Evolutionary conservation across 2,329 filamentous ascomycete genomes (phyloP).

Genomic region (Claviceps purpurea): DNA sequence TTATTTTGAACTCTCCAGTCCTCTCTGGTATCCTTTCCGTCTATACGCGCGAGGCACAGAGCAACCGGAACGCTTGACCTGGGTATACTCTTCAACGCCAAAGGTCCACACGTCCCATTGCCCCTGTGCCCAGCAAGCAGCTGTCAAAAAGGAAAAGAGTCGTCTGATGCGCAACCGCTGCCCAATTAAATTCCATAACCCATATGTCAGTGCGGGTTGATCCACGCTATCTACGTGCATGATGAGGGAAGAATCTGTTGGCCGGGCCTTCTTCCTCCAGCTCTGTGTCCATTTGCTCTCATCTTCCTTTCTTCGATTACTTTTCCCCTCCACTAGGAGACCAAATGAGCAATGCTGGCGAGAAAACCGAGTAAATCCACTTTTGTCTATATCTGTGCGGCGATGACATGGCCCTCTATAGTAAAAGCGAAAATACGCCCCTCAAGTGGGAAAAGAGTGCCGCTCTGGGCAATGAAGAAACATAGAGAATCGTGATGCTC

Average conservation of each 20-base stretch:
- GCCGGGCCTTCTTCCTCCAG: constrained; percentile 19
- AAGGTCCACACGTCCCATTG: neutral
- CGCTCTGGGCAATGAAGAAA: constrained; percentile 24
- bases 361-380: constrained; percentile 50
- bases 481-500: constrained; percentile 22
- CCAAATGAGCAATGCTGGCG: constrained; percentile 25
- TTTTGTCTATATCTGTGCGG: constrained; percentile 48
- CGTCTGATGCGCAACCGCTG: constrained; percentile 16
- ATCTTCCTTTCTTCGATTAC: constrained; percentile 7
- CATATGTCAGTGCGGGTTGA: constrained; percentile 23
- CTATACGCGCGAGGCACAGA: constrained; percentile 12
- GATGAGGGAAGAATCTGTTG: constrained; percentile 19
- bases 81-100: neutral
- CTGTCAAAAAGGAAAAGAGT: constrained; percentile 15
- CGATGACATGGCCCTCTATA: constrained; percentile 32
- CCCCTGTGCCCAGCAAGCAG: constrained; percentile 5
- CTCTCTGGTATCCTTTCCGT: constrained; percentile 19
- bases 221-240: constrained; percentile 16
- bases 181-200: constrained; percentile 24
- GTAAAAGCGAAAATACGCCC: constrained; percentile 28
- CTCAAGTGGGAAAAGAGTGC: constrained; percentile 16
- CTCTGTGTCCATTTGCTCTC: constrained; percentile 21
- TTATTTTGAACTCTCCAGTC: constrained; percentile 26
- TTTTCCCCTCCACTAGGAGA: constrained; percentile 20
- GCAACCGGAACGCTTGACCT: constrained; percentile 1